These are phyloP conservation scores for Dendrobium huoshanense DNA, from an alignment of 106 monocot species.

Conservation along the genomic window DNA sequence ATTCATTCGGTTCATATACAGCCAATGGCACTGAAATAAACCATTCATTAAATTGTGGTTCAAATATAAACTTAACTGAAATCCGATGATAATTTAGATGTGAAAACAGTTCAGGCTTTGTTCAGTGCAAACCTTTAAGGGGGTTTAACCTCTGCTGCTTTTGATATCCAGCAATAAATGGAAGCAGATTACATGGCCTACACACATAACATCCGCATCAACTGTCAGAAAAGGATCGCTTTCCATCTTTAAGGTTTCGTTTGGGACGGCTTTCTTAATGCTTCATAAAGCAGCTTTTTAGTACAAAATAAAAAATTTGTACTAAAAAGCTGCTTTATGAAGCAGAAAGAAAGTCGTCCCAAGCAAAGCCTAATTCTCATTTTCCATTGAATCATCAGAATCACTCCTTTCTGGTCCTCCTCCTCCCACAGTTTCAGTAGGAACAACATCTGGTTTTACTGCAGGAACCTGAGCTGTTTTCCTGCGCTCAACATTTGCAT, in stretches of 20 bases:
- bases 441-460: slow-evolving; percentile 27
- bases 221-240: too few relatives aligned
- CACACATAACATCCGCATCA: too few relatives aligned
- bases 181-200: not conserved
- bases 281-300: too few relatives aligned
- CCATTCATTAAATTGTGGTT: too few relatives aligned
- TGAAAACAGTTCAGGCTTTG: not conserved
- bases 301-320: too few relatives aligned
- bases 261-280: too few relatives aligned
- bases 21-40: not conserved
- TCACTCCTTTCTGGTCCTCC: slow-evolving; percentile 69
- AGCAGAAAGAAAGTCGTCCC: too few relatives aligned
- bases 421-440: slow-evolving; percentile 21
- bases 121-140: not conserved
- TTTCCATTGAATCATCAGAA: slow-evolving; percentile 64
- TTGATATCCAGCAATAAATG: slow-evolving; percentile 3
- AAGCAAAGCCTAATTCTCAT: slow-evolving; percentile 6
- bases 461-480: slow-evolving; percentile 34
- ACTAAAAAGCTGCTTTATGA: too few relatives aligned
- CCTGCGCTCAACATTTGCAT: slow-evolving; percentile 19
- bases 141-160: not conserved
- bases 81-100: not conserved
- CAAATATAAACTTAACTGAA: too few relatives aligned
- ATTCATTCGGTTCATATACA: not conserved
- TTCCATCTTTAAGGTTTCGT: not conserved